Evolutionary conservation across 2,329 filamentous ascomycete species (phyloP), one percentile per base, ranked within the genome.

Genomic region (Coniochaeta sp.): DNA sequence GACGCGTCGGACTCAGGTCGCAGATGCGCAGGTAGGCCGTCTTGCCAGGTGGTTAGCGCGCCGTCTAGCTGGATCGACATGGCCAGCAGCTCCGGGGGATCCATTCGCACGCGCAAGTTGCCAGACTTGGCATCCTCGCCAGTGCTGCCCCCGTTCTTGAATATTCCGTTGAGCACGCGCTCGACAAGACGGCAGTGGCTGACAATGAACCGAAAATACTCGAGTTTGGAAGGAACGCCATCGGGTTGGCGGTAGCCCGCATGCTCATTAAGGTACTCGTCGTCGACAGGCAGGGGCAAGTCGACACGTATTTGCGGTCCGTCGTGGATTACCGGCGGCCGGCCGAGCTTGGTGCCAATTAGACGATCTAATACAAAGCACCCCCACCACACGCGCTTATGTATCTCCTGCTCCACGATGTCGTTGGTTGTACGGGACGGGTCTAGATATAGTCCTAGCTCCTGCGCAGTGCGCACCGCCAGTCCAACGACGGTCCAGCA

Each of bases 381-480:
- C 16, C 58, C 58, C 58, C 58, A 59, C 58, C 58, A 59, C 9
- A 54, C 58, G n/a, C 58, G 58, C 47, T 59, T 59, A 11, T 38
- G 58, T 22, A 52, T 38, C 38, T 59, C 58, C 38, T 54, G 43
- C 33, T 59, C 58, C n/a, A 54, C 58, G 12, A 59, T n/a, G 11
- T 22, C 19, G 5, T 8, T 22, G 19, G 44, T 50, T 5, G 19
- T 50, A 24, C 52, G 43, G 7, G 26, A 12, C 2, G 58, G 50
- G 17, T 44, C 43, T 34, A 59, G 28, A 26, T 59, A 38, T 28
- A 59, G 58, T 19, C 58, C 58, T 6, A 59, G 17, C 28, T 54
- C 47, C n/a, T 52, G 43, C 28, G 58, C 58, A 17, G 43, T 22
- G 16, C 58, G 58, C 31, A 59, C 47, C 14, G 47, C 47, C 8